Conservation (phyloP, 2,329 filamentous ascomycete genomes). For the Colletotrichum melonis region DNA sequence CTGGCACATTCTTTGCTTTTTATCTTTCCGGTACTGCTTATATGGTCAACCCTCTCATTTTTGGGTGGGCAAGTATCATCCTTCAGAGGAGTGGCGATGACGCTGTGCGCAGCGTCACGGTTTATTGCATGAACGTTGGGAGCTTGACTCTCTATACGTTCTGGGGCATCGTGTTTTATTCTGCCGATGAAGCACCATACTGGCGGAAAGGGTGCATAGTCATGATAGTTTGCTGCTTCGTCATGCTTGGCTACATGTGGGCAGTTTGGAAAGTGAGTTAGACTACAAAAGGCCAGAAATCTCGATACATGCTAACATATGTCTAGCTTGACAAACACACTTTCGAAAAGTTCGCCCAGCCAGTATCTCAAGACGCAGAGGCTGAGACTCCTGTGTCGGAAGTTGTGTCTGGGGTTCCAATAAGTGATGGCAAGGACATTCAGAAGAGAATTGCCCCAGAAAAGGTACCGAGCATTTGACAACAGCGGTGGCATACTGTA, state of each 20-base stretch:
- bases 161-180: slow-evolving; percentile 51
- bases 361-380: neutral
- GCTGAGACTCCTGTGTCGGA: neutral
- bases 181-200: slow-evolving; percentile 48
- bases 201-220: slow-evolving; percentile 50
- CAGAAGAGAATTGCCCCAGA: neutral
- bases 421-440: neutral
- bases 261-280: slow-evolving; percentile 24
- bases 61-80: slow-evolving; percentile 52
- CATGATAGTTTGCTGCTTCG: slow-evolving; percentile 42
- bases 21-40: slow-evolving; percentile 51
- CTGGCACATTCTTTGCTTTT: slow-evolving; percentile 43
- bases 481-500: neutral
- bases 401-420: neutral
- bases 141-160: slow-evolving; percentile 51
- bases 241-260: slow-evolving; percentile 34
- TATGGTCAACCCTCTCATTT: slow-evolving; percentile 51
- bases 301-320: neutral
- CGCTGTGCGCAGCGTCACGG: slow-evolving; percentile 47
- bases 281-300: no score
- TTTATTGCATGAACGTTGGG: slow-evolving; percentile 52
- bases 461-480: neutral
- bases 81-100: slow-evolving; percentile 50
- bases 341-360: neutral
- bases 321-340: neutral